Evolutionary conservation across 2,329 filamentous ascomycete species (phyloP).

Genomic region (Metarhizium guizhouense): DNA sequence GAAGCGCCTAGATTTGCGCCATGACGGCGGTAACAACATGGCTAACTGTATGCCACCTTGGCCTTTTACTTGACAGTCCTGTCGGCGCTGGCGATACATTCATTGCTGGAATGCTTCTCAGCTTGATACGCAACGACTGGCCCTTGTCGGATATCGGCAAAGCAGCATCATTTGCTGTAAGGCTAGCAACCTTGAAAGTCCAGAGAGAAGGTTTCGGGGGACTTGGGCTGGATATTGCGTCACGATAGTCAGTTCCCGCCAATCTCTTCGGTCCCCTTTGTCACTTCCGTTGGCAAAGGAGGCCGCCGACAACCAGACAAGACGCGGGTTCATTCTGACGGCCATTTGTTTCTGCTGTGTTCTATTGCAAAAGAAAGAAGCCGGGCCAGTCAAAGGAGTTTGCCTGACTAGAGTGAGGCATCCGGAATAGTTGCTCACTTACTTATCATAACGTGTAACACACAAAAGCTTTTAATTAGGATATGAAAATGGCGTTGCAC

Average conservation of each 20-base stretch:
- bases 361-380: no score
- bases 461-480: no score
- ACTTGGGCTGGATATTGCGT: neutral
- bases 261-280: neutral
- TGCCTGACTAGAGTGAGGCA: no score
- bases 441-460: no score
- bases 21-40: neutral
- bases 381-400: no score
- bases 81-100: constrained; percentile 72
- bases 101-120: constrained; percentile 61
- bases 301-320: no score
- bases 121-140: constrained; percentile 24
- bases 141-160: neutral
- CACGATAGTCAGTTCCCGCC: neutral
- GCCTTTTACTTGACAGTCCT: constrained; percentile 36
- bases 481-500: no score
- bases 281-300: no score
- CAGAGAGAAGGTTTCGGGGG: constrained; percentile 3
- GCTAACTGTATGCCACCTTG: neutral
- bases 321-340: no score
- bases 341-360: no score
- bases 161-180: neutral
- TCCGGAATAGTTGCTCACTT: no score
- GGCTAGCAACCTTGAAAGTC: constrained; percentile 1
- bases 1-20: neutral